A percentile compares a stretch with the other conserved stretches of the same genome.
Conservation (phyloP, 441 rosid genomes). For the Brassica hybrid region DNA sequence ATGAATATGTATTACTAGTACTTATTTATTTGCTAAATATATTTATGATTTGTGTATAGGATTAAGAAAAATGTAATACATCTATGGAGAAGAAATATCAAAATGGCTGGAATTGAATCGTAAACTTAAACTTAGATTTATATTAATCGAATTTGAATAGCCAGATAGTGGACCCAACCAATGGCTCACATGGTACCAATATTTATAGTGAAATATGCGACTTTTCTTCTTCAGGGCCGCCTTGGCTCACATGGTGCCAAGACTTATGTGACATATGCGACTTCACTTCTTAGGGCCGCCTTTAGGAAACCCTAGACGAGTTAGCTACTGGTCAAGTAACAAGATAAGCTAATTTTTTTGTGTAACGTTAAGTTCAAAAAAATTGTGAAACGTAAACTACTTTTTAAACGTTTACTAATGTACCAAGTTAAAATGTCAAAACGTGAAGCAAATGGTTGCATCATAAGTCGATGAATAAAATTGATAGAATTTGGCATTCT, state of each 20-base stretch:
- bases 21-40: neutral
- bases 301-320: neutral
- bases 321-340: neutral
- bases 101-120: neutral
- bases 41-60: neutral
- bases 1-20: neutral
- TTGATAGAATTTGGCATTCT: neutral
- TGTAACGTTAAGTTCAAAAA: neutral
- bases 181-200: constrained; percentile 12
- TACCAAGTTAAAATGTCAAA: neutral
- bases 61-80: neutral
- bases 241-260: constrained; percentile 10
- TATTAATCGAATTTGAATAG: constrained; percentile 10
- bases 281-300: constrained; percentile 18
- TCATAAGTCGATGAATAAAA: neutral
- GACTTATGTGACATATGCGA: neutral
- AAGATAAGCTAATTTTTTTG: neutral
- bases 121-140: neutral
- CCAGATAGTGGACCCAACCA: constrained; percentile 24
- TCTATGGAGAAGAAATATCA: neutral
- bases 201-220: constrained; percentile 18
- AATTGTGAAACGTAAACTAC: neutral
- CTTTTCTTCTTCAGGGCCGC: constrained; percentile 21
- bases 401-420: neutral
- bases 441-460: neutral